Evolutionary conservation across 2,329 filamentous ascomycete genomes (phyloP), one percentile per base, ranked within the genome.

Genomic region (Graphiopsis chlorocephala): DNA sequence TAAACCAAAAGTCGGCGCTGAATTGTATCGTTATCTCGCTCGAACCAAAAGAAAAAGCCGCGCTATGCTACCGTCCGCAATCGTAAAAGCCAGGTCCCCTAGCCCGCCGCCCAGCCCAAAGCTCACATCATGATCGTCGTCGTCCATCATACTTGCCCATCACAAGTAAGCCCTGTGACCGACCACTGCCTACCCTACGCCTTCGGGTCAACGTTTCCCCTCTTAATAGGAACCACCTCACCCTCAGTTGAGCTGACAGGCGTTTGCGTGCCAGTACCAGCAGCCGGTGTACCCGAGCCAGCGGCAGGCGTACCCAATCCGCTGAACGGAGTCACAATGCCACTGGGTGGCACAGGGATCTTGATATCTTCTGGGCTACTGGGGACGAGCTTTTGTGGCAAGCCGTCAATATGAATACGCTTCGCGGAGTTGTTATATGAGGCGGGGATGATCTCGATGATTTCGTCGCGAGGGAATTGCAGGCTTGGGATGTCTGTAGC

Each of bases 371-470:
- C 89, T 0, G 93, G 91, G 1, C 90, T 93, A 59, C 85, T 85
- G 1, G 92, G 90, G 15, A 96, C 86, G 60, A 93, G 88, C 58
- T 85, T 83, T 29, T 83, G 78, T 2, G 86, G 85, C 8, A 91
- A 81, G 64, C 82, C 83, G 3, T 91, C 90, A 68, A 99, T 96
- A 71, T 90, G 88, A 72, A 99, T 93, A 65, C 93, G 88, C 77
- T 92, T 95, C 23, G 94, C 92, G 77, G 95, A 90, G 75, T 99
- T 99, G 80, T 97, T 95, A 79, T 99, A 99, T 33, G 92, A 94
- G 20, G 94, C 93, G 3, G 95, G 96, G 65, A 98, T 96, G 75
- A 99, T 97, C 87, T 99, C 95, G 70, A 99, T 97, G 74, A 99
- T 98, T 76, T 99, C 93, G 75, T 99, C 90, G 50, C 95, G 90